Evolutionary conservation across 306 rosid species (phyloP).

Genomic region (Amphicarpaea edgeworthii): DNA sequence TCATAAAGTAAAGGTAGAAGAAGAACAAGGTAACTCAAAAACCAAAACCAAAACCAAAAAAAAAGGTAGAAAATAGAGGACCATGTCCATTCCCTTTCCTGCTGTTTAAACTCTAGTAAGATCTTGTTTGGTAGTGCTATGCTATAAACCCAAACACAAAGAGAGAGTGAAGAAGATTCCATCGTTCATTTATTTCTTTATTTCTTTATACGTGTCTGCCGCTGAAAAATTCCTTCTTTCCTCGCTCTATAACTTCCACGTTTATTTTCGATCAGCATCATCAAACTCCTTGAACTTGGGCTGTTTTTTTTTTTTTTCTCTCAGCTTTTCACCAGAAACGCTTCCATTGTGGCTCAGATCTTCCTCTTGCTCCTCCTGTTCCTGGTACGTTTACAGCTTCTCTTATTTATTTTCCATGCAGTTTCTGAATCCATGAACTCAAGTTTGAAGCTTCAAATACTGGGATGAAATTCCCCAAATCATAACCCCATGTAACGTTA

Average conservation of each 20-base stretch:
- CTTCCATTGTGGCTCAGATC: slow-evolving; percentile 58
- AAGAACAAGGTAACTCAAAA: not conserved
- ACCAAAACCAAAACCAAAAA: not conserved
- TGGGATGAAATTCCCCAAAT: not conserved
- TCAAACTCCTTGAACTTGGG: slow-evolving; percentile 12
- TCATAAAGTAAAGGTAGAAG: not conserved
- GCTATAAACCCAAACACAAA: slow-evolving; percentile 34
- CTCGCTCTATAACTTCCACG: slow-evolving; percentile 19
- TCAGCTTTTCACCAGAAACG: slow-evolving; percentile 20
- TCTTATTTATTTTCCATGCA: slow-evolving; percentile 6
- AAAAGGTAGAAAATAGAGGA: not conserved
- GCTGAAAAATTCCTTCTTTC: slow-evolving; percentile 23
- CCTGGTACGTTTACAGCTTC: slow-evolving; percentile 48
- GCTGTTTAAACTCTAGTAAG: slow-evolving; percentile 10
- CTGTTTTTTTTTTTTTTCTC: slow-evolving; percentile 34
- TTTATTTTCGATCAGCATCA: slow-evolving; percentile 23
- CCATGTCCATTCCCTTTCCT: not conserved
- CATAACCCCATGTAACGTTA: slow-evolving; percentile 1
- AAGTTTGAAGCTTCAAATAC: not conserved
- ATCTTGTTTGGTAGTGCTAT: slow-evolving; percentile 41
- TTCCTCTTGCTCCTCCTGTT: slow-evolving; percentile 52
- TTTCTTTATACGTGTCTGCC: slow-evolving; percentile 5
- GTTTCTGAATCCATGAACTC: not conserved
- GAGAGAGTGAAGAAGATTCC: not conserved
- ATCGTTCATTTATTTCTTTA: not conserved